Conservation (phyloP, 352 stramenopile genomes). For the Globisporangium spinosum region DNA sequence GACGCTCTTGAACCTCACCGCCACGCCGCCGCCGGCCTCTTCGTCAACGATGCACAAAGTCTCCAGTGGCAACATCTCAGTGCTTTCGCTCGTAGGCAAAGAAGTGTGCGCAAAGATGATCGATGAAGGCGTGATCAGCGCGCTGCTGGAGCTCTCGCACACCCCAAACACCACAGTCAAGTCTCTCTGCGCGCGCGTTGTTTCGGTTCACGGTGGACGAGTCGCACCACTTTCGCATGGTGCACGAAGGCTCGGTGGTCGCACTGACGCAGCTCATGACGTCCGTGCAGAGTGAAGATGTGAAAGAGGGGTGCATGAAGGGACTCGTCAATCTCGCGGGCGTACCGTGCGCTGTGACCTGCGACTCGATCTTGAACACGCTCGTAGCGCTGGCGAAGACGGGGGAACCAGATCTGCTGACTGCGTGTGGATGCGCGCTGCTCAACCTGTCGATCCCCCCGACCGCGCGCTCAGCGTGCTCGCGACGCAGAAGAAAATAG, state of each 20-base stretch:
- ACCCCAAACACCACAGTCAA: slow-evolving; percentile 62
- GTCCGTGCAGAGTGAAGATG: slow-evolving; percentile 38
- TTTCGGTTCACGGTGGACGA: slow-evolving; percentile 78
- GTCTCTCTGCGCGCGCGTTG: slow-evolving; percentile 59
- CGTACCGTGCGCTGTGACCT: slow-evolving; percentile 68
- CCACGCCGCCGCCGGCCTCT: slow-evolving; percentile 6
- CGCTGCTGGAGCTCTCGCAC: slow-evolving; percentile 66
- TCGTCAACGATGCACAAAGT: not conserved
- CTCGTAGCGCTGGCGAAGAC: slow-evolving; percentile 42
- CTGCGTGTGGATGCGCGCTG: slow-evolving; percentile 50
- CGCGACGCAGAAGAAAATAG: slow-evolving; percentile 28
- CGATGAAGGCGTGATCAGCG: slow-evolving; percentile 57
- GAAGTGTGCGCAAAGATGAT: slow-evolving; percentile 70
- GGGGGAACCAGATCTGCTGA: slow-evolving; percentile 24
- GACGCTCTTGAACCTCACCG: slow-evolving; percentile 76
- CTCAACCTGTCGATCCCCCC: slow-evolving; percentile 79
- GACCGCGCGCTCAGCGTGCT: slow-evolving; percentile 69
- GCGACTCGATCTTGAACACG: slow-evolving; percentile 57
- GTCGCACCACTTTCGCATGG: slow-evolving; percentile 68
- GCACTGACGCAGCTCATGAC: slow-evolving; percentile 67
- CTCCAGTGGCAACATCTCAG: slow-evolving; percentile 9
- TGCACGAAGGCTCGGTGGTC: slow-evolving; percentile 70
- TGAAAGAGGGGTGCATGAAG: slow-evolving; percentile 57
- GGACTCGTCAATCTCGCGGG: slow-evolving; percentile 70
- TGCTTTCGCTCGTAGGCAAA: slow-evolving; percentile 28